phyloP scores from a whole-genome alignment of 31 red algal species.

The Asparagopsis taxiformis region DNA sequence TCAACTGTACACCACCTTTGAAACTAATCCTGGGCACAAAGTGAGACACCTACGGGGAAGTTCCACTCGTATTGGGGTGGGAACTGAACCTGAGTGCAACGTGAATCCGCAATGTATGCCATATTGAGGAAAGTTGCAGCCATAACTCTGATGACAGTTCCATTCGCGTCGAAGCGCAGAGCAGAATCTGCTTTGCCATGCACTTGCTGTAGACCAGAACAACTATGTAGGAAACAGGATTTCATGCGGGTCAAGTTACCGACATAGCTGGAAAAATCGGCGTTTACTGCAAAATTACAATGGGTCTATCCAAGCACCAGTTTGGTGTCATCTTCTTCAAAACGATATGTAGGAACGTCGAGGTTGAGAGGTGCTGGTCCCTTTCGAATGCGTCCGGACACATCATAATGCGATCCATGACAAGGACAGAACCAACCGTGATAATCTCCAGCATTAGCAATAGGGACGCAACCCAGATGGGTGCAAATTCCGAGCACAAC shows the following conservation, averaged over 20 bases:
- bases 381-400: conserved; percentile 96
- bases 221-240: conserved; percentile 4
- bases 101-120: no score
- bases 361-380: conserved; percentile 96
- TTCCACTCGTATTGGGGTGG: no score
- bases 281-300: neutral
- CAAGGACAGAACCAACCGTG: conserved; percentile 98
- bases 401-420: conserved; percentile 95
- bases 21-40: no score
- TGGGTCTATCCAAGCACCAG: conserved; percentile 76
- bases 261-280: neutral
- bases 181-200: no score
- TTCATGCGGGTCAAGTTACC: conserved; percentile 7
- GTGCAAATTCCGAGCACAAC: conserved; percentile 96
- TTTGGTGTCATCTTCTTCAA: conserved; percentile 94
- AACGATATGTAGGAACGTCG: conserved; percentile 87
- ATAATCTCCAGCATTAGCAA: conserved; percentile 97
- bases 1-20: no score
- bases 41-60: no score
- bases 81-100: no score
- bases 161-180: no score
- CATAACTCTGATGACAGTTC: no score
- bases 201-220: no score
- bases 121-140: no score
- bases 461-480: conserved; percentile 95